A percentile compares a stretch with the other conserved stretches of the same genome.
Conservation (phyloP, 164 flowering plant species). For the Macadamia tetraphylla region DNA sequence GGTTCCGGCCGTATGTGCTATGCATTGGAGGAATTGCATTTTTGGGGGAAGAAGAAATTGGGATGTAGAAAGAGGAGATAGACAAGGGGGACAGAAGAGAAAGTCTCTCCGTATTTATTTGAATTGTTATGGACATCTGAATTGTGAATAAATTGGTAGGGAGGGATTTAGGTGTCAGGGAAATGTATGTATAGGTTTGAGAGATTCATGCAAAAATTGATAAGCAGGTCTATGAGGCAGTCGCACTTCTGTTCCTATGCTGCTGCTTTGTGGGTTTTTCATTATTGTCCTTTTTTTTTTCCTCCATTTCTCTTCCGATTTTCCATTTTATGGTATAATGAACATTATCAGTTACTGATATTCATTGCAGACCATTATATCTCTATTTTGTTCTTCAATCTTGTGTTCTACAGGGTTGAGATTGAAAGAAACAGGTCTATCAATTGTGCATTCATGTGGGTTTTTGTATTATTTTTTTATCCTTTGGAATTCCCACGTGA, state of each 20-base stretch:
- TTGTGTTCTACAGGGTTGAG: neutral
- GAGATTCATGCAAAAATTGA: slow-evolving; percentile 22
- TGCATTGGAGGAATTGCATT: neutral
- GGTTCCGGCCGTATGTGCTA: neutral
- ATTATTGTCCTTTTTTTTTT: slow-evolving; percentile 23
- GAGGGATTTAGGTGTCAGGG: slow-evolving; percentile 45
- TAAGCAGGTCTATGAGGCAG: slow-evolving; percentile 17
- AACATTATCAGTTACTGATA: neutral
- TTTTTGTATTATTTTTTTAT: too few relatives aligned
- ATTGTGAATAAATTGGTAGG: slow-evolving; percentile 53
- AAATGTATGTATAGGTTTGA: slow-evolving; percentile 61
- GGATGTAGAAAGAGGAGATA: slow-evolving; percentile 6
- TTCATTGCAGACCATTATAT: slow-evolving; percentile 12
- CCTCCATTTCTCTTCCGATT: slow-evolving; percentile 21
- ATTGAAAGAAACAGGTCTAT: neutral
- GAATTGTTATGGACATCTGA: slow-evolving; percentile 53
- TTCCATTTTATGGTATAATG: slow-evolving; percentile 31
- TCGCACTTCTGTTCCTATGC: slow-evolving; percentile 20
- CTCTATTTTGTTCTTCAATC: neutral
- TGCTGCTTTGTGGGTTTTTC: slow-evolving; percentile 40
- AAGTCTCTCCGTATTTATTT: slow-evolving; percentile 55
- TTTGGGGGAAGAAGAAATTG: neutral
- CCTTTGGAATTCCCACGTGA: too few relatives aligned
- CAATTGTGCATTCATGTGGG: neutral
- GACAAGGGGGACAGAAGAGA: slow-evolving; percentile 15